Base-by-base conservation (phyloP, 345 rosid genomes). In the Moricandia arvensis region DNA sequence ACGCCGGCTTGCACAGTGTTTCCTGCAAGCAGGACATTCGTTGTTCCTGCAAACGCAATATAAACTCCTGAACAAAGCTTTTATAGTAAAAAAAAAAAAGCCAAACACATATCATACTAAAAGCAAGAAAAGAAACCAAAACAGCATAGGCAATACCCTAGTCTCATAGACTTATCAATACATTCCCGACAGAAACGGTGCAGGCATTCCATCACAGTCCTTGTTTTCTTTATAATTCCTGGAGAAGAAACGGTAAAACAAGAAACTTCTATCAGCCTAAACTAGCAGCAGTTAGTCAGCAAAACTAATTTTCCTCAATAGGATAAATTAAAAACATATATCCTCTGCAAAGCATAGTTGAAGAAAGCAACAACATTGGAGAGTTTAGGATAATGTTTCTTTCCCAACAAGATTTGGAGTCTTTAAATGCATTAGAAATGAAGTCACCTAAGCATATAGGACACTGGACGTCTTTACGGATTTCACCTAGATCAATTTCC, bases 151-250 rank as follows among this genome's bases (percentile, higher is more conserved):
- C 30, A 63, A 62, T 86, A 91, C 95, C 97, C 90, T 47, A 91
- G 77, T 54, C 93, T 77, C 97, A 91, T 89, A 49, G 93, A 87
- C 81, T 88, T 89, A 83, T 87, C 97, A 35, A 91, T 89, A 82
- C 97, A 91, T 80, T 88, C 93, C 72, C 93, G 79, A 75, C 97
- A 91, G 82, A 91, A 91, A 26, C 97, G 88, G 81, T 91, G 95
- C 68, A 91, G 79, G 68, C 97, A 91, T 74, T 91, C 97, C 93
- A 86, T 91, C 37, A 91, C 95, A 68, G 97, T 90, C 78, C 95
- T 86, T 31, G 97, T 91, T 77, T 89, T 91, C 73, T 84, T 87
- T 59, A 91, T 91, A 72, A 91, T 87, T 54, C 97, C 97, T 89
- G 71, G 34, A 29, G 31, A 29, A 72, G 41, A 76, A 1, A 26